These are phyloP conservation scores for Phytophthora brassicae DNA, from an alignment of 352 stramenopile genomes.

Conservation along the genomic window DNA sequence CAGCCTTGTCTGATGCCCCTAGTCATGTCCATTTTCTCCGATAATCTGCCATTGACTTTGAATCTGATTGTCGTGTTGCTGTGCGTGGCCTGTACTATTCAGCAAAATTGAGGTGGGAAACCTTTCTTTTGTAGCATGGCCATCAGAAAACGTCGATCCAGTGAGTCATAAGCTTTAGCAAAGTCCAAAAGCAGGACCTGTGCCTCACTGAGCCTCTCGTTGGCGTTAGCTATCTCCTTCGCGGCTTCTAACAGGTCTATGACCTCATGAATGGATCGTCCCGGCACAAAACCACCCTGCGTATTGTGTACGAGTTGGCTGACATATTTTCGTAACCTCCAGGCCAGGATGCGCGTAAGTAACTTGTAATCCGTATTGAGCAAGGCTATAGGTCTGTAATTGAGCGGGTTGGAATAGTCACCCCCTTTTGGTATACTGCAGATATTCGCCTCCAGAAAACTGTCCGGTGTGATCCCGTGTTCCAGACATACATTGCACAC, in stretches of 20 bases:
- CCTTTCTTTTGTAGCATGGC: not conserved
- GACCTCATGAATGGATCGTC: not conserved
- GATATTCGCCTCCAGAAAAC: not conserved
- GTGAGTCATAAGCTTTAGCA: conserved; percentile 9
- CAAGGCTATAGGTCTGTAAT: conserved; percentile 2
- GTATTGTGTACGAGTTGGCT: not conserved
- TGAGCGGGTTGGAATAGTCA: not conserved
- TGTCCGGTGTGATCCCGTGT: not conserved
- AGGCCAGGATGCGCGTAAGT: conserved; percentile 3
- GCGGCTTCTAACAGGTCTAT: conserved; percentile 8
- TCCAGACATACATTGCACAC: not conserved
- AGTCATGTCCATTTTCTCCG: not conserved
- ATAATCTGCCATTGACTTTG: not conserved
- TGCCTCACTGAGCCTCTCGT: not conserved
- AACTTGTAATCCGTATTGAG: conserved; percentile 12
- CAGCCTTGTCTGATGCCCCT: conserved; percentile 7
- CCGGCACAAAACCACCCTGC: conserved; percentile 3
- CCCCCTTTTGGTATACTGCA: conserved; percentile 6
- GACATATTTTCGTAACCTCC: not conserved
- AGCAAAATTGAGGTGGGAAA: not conserved
- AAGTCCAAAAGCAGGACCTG: conserved; percentile 10
- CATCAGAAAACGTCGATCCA: conserved; percentile 4
- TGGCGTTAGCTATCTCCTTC: not conserved
- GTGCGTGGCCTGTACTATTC: not conserved
- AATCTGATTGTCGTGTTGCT: not conserved